Percentiles rank a stretch among this genome's conserved stretches.
phyloP scores from a whole-genome alignment of 257 asterid species.

The Forsythia viridissima region DNA sequence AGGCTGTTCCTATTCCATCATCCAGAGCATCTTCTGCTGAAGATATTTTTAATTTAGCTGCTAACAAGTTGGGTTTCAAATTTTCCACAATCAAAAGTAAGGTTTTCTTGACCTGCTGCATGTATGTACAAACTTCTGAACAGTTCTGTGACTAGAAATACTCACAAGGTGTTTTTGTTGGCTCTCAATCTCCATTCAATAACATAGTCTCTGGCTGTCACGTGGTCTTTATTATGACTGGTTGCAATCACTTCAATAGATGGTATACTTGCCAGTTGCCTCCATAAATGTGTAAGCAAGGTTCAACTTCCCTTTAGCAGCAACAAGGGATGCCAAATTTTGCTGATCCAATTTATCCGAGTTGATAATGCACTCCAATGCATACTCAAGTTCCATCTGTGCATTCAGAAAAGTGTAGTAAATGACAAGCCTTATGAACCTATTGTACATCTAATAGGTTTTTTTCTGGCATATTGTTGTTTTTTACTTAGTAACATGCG shows the following conservation, averaged over 20 bases:
- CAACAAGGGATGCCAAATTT: neutral
- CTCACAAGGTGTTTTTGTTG: neutral
- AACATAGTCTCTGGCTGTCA: neutral
- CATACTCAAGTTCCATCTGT: neutral
- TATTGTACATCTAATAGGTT: neutral
- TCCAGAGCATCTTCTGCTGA: slow-evolving; percentile 66
- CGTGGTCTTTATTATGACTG: neutral
- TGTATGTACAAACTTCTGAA: slow-evolving; percentile 3
- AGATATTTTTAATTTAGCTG: slow-evolving; percentile 83
- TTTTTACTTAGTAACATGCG: neutral
- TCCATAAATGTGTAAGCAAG: neutral
- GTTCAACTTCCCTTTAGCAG: slow-evolving; percentile 6
- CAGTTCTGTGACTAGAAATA: neutral
- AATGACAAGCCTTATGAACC: neutral
- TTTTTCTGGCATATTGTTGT: neutral
- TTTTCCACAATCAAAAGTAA: slow-evolving; percentile 62
- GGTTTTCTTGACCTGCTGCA: slow-evolving; percentile 16
- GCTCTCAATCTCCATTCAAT: neutral
- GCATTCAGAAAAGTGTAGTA: neutral
- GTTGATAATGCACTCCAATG: neutral
- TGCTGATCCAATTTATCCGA: slow-evolving; percentile 1
- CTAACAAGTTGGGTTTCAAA: slow-evolving; percentile 82
- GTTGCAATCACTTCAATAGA: neutral
- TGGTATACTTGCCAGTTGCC: neutral
- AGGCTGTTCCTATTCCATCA: slow-evolving; percentile 87